Base-by-base conservation (phyloP, 768 basidiomycete species). In the Rhizopogon vesiculosus region DNA sequence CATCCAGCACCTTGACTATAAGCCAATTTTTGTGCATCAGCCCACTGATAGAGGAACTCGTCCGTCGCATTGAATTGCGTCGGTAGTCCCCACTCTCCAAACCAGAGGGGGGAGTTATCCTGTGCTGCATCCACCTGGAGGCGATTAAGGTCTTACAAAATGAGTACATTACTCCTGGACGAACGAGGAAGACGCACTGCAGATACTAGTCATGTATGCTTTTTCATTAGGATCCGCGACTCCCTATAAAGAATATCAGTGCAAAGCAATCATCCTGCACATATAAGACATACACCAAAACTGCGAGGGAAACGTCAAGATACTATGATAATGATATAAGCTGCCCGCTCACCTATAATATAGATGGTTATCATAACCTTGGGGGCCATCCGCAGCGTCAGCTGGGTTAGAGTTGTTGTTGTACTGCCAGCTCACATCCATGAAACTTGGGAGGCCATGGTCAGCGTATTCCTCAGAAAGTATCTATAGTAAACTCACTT, bases 341-440 rank as follows among this genome's bases (percentile, higher is more conserved):
- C 12, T 18, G 31, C 9, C 2, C 8, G 69, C 84, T 64, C 63
- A 87, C 83, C 74, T 81, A 63, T 89, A 90, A 65, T 91, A 92
- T 13, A 92, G 64, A 68, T 91, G 90, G 53, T 89, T 87, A 61
- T 92, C 90, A 60, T 91, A 92, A 25, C 71, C 73, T 61, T 87
- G 86, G 12, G 88, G 86, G 1, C 90, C 90, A 42, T 79, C 77
- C 5, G 78, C 77, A 25, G 85, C 88, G 49, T 82, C 74, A 7
- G 84, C 82, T 15, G 90, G 90, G 63, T 92, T 92, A 5, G 86
- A 12, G 16, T 83, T 86, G 67, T 81, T 76, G 62, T 85, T 77
- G 65, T 75, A 68, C 63, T 92, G 90, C 90, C 90, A 92, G 56
- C 81, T 83, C 45, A 87, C 63, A 60, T 92, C 88, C 88, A 91